phyloP scores from a whole-genome alignment of 2,329 filamentous ascomycete species.

The Elsinoe australis region DNA sequence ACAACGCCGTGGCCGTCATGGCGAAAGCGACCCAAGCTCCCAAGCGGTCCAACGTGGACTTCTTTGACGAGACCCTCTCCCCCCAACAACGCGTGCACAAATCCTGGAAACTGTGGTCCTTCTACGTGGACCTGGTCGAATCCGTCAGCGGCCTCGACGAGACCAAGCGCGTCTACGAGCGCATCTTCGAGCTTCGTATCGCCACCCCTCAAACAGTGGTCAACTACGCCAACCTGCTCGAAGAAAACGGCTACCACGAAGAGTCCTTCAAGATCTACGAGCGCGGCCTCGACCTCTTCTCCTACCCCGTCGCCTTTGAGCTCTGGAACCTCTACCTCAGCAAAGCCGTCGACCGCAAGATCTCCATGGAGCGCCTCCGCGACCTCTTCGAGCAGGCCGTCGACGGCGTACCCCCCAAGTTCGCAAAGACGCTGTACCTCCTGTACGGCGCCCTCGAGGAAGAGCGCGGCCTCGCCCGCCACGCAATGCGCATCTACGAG shows the following conservation, averaged over 20 bases:
- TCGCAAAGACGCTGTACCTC: slow-evolving; percentile 89
- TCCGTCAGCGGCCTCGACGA: slow-evolving; percentile 87
- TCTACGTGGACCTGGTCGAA: slow-evolving; percentile 96
- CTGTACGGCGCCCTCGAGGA: slow-evolving; percentile 99
- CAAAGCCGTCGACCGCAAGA: slow-evolving; percentile 93
- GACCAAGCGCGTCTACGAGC: slow-evolving; percentile 88
- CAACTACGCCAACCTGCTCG: slow-evolving; percentile 92
- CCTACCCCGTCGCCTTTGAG: slow-evolving; percentile 95
- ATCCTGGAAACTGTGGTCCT: slow-evolving; percentile 99
- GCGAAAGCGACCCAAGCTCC: slow-evolving; percentile 95
- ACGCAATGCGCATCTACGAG: slow-evolving; percentile 99
- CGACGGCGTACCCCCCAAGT: slow-evolving; percentile 88
- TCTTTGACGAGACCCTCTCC: slow-evolving; percentile 89
- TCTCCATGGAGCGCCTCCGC: slow-evolving; percentile 84
- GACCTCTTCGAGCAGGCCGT: slow-evolving; percentile 97
- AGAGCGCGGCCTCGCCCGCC: slow-evolving; percentile 83
- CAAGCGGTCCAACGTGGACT: slow-evolving; percentile 96
- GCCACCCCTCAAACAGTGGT: slow-evolving; percentile 97
- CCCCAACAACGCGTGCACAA: slow-evolving; percentile 97
- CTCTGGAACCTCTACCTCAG: slow-evolving; percentile 97
- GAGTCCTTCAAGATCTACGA: slow-evolving; percentile 98
- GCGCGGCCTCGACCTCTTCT: slow-evolving; percentile 93
- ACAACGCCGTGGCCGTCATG: slow-evolving; percentile 91
- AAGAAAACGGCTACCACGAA: slow-evolving; percentile 91
- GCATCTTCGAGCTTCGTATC: slow-evolving; percentile 96